Evolutionary conservation across 768 basidiomycete species (phyloP).

Genomic region (Suillus clintonianus): DNA sequence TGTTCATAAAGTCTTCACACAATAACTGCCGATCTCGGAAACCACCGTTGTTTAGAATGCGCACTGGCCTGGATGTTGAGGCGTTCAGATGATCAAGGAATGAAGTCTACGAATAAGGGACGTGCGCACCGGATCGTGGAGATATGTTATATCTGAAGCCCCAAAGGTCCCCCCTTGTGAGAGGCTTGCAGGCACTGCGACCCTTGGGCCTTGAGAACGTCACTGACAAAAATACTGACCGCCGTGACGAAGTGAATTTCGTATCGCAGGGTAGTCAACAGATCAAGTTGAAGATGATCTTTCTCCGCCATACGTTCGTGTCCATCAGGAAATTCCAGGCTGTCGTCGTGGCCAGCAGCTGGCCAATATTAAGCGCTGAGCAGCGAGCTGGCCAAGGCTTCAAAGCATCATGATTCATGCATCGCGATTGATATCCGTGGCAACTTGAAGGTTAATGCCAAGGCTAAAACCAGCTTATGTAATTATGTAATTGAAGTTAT

Average conservation of each 20-base stretch:
- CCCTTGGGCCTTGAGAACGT: neutral
- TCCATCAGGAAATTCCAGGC: neutral
- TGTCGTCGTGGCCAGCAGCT: neutral
- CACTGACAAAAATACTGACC: neutral
- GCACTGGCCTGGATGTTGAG: neutral
- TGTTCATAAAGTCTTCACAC: neutral
- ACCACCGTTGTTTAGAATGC: neutral
- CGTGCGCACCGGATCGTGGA: neutral
- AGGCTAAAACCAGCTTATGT: neutral
- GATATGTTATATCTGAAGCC: neutral
- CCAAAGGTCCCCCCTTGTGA: neutral
- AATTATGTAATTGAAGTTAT: neutral
- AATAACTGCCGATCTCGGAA: neutral
- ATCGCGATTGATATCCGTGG: no score
- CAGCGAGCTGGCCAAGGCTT: neutral
- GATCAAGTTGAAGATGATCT: neutral
- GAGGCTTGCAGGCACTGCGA: neutral
- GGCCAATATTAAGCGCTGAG: neutral
- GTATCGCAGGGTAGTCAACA: neutral
- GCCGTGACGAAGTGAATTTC: neutral
- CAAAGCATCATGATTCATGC: no score
- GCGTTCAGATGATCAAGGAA: neutral
- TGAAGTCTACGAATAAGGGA: neutral
- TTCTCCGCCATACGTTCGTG: neutral
- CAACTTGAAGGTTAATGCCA: neutral